Conservation (phyloP, 2,329 filamentous ascomycete species). For the Endocalyx cinctus region DNA sequence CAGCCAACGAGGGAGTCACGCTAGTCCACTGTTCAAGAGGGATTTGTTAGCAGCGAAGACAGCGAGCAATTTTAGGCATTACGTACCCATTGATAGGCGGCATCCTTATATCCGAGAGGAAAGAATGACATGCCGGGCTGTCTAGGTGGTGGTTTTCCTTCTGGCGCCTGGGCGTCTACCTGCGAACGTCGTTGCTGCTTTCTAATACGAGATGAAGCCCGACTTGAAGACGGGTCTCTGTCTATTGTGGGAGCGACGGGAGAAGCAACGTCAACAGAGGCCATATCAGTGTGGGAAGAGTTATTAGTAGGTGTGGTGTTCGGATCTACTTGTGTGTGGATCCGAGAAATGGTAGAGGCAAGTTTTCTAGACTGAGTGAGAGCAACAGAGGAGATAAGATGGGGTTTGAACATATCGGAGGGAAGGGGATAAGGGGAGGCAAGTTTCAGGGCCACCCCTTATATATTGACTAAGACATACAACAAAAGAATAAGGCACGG, state of each 20-base stretch:
- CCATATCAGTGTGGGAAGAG: conserved; percentile 15
- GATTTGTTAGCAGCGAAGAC: neutral
- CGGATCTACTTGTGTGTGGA: conserved; percentile 19
- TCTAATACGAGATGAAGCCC: no score
- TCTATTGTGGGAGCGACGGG: no score
- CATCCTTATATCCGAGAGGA: conserved; percentile 86
- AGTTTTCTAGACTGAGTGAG: conserved; percentile 40
- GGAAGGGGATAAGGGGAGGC: conserved; percentile 19
- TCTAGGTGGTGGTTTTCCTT: conserved; percentile 21
- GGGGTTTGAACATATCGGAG: conserved; percentile 44
- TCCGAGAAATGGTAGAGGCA: conserved; percentile 25
- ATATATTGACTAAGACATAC: no score
- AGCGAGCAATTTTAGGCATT: neutral
- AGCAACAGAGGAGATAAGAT: no score
- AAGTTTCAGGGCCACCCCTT: no score
- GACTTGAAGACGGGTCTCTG: no score
- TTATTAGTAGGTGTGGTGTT: conserved; percentile 4
- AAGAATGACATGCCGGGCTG: conserved; percentile 53
- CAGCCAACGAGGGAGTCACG: conserved; percentile 75
- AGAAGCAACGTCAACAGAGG: no score
- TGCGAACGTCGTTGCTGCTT: no score
- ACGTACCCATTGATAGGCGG: conserved; percentile 83
- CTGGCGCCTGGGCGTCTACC: conserved; percentile 27
- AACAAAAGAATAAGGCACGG: no score
- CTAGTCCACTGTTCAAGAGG: conserved; percentile 67